Percentiles rank a stretch among this genome's conserved stretches.
These are phyloP conservation scores for Paramecium biaurelia DNA, from an alignment of 73 alveolate species.

Conservation along the genomic window DNA sequence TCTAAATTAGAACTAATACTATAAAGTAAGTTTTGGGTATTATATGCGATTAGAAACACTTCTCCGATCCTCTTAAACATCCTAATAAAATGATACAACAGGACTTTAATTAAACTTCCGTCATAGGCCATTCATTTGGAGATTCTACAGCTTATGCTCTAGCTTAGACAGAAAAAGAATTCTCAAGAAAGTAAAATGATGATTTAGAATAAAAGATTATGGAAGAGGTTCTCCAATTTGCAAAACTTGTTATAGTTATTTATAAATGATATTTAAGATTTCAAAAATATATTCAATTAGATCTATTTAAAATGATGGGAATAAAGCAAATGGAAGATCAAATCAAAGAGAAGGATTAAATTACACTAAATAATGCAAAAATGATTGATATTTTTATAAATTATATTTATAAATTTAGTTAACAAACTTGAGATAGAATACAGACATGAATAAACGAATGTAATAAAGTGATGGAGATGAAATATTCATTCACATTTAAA, in stretches of 20 bases:
- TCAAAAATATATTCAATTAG: too few relatives aligned
- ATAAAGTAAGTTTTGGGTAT: slow-evolving; percentile 31
- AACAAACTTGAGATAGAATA: background rate
- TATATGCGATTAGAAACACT: background rate
- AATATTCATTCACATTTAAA: background rate
- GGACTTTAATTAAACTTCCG: slow-evolving; percentile 27
- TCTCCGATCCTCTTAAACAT: background rate
- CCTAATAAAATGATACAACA: background rate
- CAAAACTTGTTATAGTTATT: background rate
- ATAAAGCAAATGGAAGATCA: background rate
- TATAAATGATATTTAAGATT: background rate
- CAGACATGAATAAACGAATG: background rate
- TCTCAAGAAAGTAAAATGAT: background rate
- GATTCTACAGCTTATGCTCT: slow-evolving; percentile 49
- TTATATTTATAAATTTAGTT: background rate
- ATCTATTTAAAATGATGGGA: background rate
- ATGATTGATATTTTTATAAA: background rate
- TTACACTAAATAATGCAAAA: background rate
- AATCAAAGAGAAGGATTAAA: background rate
- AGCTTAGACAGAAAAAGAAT: background rate
- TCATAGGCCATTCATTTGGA: slow-evolving; percentile 59
- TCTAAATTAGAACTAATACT: background rate
- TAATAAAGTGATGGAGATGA: slow-evolving; percentile 20
- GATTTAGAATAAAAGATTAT: background rate
- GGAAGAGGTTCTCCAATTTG: background rate